These are phyloP conservation scores for Pichia scutulata DNA, from an alignment of 805 yeast genomes.

Conservation along the genomic window DNA sequence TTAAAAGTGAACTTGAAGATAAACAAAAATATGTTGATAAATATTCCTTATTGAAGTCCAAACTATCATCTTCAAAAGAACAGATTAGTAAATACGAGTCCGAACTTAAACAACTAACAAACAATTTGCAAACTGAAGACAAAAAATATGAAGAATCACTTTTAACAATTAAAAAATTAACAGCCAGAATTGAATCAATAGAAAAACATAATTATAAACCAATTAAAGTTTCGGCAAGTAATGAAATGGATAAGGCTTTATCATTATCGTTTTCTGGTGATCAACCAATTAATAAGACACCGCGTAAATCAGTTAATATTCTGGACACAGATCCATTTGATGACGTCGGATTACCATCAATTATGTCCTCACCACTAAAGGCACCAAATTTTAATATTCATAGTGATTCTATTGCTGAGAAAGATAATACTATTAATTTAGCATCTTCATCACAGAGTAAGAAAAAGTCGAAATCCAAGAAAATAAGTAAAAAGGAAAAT, in stretches of 20 bases:
- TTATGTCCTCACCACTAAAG: conserved; percentile 8
- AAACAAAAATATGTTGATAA: not conserved
- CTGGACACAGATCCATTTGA: conserved; percentile 8
- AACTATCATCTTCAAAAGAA: not conserved
- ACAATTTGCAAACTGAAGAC: not conserved
- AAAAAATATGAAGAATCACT: not conserved
- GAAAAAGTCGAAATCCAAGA: not conserved
- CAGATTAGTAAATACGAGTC: not conserved
- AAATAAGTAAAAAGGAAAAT: not conserved
- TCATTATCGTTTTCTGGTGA: not conserved
- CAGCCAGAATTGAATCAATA: not conserved
- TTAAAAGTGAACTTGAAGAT: conserved; percentile 2
- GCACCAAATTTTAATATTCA: conserved; percentile 4
- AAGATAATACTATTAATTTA: conserved; percentile 2
- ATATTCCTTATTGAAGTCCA: conserved; percentile 1
- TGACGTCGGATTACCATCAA: conserved; percentile 7
- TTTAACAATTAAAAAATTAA: not conserved
- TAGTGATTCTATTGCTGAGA: conserved; percentile 1
- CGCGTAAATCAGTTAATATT: conserved; percentile 3
- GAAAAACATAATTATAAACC: not conserved
- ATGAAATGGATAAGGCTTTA: not conserved
- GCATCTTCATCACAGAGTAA: not conserved
- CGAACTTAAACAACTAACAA: not conserved
- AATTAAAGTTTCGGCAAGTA: not conserved
- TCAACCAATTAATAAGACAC: conserved; percentile 1